Conservation (phyloP, 306 rosid genomes). For the Astragalus glycyphyllos region DNA sequence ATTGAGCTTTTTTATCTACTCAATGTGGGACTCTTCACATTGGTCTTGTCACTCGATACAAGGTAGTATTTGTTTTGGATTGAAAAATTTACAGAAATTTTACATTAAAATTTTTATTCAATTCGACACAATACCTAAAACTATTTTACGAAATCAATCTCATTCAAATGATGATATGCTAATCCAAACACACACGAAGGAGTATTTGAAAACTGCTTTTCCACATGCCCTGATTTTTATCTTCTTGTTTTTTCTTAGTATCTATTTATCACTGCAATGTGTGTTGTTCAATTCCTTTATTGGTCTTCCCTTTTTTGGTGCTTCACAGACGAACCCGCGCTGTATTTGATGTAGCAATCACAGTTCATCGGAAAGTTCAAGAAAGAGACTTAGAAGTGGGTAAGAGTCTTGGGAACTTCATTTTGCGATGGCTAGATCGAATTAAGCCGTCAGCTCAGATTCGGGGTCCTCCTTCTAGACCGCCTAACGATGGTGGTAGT, state of each 20-base stretch:
- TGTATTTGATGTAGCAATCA: slow-evolving; percentile 69
- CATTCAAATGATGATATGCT: background rate
- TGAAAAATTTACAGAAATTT: background rate
- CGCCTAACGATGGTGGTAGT: slow-evolving; percentile 32
- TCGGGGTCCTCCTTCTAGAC: slow-evolving; percentile 50
- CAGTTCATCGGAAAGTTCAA: slow-evolving; percentile 75
- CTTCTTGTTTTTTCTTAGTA: background rate
- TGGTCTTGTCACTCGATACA: too few species aligned
- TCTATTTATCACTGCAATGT: background rate
- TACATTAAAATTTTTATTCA: background rate
- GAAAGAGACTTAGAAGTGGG: slow-evolving; percentile 90
- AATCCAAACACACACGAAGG: background rate
- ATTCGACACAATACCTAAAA: background rate
- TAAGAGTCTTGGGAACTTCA: slow-evolving; percentile 79
- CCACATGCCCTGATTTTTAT: background rate
- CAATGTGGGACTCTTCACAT: too few species aligned
- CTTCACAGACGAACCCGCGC: slow-evolving; percentile 72
- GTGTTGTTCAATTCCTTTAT: background rate
- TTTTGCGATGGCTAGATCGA: slow-evolving; percentile 72
- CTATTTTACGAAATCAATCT: background rate
- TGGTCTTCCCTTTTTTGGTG: slow-evolving; percentile 35
- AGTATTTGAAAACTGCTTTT: slow-evolving; percentile 12
- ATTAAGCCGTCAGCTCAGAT: slow-evolving; percentile 88
- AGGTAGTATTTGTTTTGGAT: background rate
- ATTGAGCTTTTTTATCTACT: too few species aligned